These are phyloP conservation scores for Aspergillus candidus DNA, from an alignment of 2,329 filamentous ascomycete genomes.

Conservation along the genomic window DNA sequence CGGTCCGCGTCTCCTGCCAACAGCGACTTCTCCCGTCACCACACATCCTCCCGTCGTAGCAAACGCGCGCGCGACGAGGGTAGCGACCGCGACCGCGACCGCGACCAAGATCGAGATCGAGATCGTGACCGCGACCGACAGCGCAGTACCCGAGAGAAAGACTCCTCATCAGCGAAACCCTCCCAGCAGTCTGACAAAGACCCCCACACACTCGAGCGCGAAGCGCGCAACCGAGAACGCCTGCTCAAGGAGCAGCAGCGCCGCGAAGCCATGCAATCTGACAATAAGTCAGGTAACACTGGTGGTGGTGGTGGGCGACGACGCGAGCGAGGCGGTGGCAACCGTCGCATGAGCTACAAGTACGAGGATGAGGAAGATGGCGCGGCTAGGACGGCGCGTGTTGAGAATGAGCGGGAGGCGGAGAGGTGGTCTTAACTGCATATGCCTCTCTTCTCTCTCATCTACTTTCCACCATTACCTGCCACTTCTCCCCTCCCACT, in stretches of 20 bases:
- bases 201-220: slow-evolving; percentile 68
- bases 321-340: slow-evolving; percentile 19
- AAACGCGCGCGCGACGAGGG: slow-evolving; percentile 31
- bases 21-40: slow-evolving; percentile 29
- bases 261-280: slow-evolving; percentile 45
- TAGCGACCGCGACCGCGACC: slow-evolving; percentile 18
- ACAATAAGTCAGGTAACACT: slow-evolving; percentile 22
- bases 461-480: too few species aligned
- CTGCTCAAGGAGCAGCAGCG: slow-evolving; percentile 61
- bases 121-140: too few species aligned
- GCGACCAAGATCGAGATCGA: not conserved
- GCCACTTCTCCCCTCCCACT: too few species aligned
- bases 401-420: slow-evolving; percentile 37
- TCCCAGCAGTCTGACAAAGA: slow-evolving; percentile 48
- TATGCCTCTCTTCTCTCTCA: not conserved
- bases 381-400: slow-evolving; percentile 28
- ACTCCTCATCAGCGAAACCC: slow-evolving; percentile 10
- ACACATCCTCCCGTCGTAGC: slow-evolving; percentile 29
- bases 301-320: slow-evolving; percentile 27
- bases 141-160: not conserved
- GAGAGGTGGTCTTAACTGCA: slow-evolving; percentile 23
- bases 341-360: slow-evolving; percentile 42
- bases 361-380: slow-evolving; percentile 44
- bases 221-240: slow-evolving; percentile 57
- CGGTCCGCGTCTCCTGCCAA: slow-evolving; percentile 30